phyloP scores from a whole-genome alignment of 371 early-diverging fungal species.

The Lichtheimia ornata region DNA sequence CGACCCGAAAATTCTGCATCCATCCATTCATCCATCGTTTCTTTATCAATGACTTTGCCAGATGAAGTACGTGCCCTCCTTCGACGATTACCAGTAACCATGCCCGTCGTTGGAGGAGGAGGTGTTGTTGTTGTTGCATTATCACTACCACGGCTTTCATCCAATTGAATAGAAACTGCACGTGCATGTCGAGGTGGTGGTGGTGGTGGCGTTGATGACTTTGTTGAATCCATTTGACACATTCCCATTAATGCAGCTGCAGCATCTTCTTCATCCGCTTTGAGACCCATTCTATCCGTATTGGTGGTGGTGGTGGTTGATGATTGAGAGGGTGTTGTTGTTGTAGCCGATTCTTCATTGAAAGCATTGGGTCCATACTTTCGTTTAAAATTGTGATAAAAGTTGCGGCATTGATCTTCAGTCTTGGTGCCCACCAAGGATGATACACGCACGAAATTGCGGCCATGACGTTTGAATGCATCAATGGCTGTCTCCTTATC shows the following conservation, averaged over 20 bases:
- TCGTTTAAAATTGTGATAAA: constrained; percentile 75
- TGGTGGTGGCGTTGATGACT: constrained; percentile 4
- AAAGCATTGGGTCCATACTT: constrained; percentile 67
- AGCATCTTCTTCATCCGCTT: constrained; percentile 57
- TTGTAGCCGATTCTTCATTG: constrained; percentile 41
- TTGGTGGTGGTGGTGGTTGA: too few relatives aligned
- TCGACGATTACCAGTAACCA: constrained; percentile 7
- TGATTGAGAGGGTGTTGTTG: background rate
- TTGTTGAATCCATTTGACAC: constrained; percentile 43
- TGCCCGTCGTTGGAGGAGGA: background rate
- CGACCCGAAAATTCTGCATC: constrained; percentile 23
- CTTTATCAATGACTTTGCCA: constrained; percentile 16
- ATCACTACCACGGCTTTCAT: constrained; percentile 4
- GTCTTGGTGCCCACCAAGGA: constrained; percentile 75
- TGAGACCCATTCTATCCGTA: constrained; percentile 27
- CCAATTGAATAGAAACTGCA: constrained; percentile 14
- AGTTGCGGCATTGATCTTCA: constrained; percentile 79
- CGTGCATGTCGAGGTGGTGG: constrained; percentile 13
- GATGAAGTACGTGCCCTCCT: constrained; percentile 18
- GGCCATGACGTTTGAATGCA: constrained; percentile 74
- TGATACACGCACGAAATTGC: constrained; percentile 75
- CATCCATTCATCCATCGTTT: constrained; percentile 22
- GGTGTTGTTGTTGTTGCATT: background rate
- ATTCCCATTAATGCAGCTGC: constrained; percentile 52
- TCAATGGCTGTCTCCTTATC: constrained; percentile 76